Conservation (phyloP, 306 rosid genomes). For the Quercus suber region DNA sequence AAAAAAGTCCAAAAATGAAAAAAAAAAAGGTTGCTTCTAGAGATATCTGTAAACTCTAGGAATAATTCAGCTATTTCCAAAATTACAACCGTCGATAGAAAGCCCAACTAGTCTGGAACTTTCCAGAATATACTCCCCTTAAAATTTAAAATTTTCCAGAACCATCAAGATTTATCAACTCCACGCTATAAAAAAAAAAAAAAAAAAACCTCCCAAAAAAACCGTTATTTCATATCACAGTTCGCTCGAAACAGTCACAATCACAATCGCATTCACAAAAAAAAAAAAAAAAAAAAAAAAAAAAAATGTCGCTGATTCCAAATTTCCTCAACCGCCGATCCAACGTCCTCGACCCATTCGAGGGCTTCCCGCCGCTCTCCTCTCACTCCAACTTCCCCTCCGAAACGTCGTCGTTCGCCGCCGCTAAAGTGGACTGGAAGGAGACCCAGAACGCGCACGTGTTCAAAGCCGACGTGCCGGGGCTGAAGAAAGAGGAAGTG, state of each 20-base stretch:
- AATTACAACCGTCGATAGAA: not conserved
- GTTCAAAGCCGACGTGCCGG: conserved; percentile 28
- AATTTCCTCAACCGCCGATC: conserved; percentile 15
- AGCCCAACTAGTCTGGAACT: not conserved
- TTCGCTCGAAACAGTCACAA: not conserved
- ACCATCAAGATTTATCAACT: not conserved
- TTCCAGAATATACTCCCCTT: not conserved
- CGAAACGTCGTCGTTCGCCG: conserved; percentile 17
- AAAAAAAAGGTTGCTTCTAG: no score
- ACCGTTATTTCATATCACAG: no score
- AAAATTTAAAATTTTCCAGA: not conserved
- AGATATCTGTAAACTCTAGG: no score
- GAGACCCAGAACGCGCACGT: conserved; percentile 31
- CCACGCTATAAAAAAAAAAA: no score
- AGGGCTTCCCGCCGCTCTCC: not conserved
- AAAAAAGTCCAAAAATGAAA: no score
- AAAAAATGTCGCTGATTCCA: conserved; percentile 20
- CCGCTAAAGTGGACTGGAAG: conserved; percentile 20
- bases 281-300: not conserved
- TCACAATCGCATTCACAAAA: no score
- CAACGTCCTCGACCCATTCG: conserved; percentile 13
- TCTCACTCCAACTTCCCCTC: not conserved
- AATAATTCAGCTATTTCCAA: no score
- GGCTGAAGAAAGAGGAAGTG: conserved; percentile 31
- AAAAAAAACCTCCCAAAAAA: no score